phyloP scores from a whole-genome alignment of 2,329 filamentous ascomycete species.

The Emydomyces testavorans region DNA sequence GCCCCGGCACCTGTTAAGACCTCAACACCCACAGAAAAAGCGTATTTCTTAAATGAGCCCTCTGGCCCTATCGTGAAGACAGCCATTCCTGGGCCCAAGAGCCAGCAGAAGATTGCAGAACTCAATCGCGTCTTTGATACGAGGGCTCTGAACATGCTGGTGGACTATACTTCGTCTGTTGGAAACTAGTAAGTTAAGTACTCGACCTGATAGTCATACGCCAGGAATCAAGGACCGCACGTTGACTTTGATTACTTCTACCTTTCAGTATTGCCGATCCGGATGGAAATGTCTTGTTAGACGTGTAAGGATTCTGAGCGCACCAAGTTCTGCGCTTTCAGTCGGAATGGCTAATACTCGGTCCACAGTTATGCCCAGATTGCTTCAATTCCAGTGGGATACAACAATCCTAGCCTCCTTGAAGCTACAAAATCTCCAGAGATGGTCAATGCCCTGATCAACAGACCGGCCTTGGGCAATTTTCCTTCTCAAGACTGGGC shows the following conservation, averaged over 20 bases:
- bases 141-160: conserved; percentile 70
- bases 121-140: conserved; percentile 75
- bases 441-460: conserved; percentile 72
- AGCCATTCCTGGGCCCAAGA: conserved; percentile 63
- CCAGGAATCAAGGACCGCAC: background rate
- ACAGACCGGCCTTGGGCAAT: conserved; percentile 80
- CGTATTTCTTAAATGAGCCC: conserved; percentile 51
- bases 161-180: conserved; percentile 59
- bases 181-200: conserved; percentile 57
- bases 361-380: conserved; percentile 66
- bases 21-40: conserved; percentile 26
- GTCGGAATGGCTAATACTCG: conserved; percentile 3
- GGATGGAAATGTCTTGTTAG: conserved; percentile 42
- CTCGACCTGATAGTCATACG: background rate
- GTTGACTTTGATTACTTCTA: background rate
- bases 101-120: conserved; percentile 56
- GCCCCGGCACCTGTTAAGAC: conserved; percentile 9
- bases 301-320: conserved; percentile 34
- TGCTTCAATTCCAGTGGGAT: conserved; percentile 81
- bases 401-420: conserved; percentile 72
- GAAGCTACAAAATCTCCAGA: conserved; percentile 61
- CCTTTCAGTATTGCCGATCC: conserved; percentile 36
- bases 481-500: conserved; percentile 82
- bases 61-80: conserved; percentile 44
- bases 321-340: background rate